A percentile compares a stretch with the other conserved stretches of the same genome.
Conservation (phyloP, 148 eudicot genomes). For the Mesembryanthemum crystallinum region DNA sequence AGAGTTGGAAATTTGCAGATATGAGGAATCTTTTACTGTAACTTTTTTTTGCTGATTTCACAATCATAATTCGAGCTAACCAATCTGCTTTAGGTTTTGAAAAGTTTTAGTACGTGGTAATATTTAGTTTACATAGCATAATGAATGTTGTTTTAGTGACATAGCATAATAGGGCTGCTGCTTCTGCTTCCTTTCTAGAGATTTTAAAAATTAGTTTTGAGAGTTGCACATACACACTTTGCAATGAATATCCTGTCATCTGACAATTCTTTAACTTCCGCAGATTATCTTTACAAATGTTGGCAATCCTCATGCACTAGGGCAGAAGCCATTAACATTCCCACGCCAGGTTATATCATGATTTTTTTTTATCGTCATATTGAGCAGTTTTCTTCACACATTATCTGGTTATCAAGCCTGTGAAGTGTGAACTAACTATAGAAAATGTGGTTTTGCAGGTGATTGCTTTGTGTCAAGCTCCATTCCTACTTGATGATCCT, state of each 20-base stretch:
- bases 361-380: conserved; percentile 1
- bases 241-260: conserved; percentile 5
- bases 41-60: neutral
- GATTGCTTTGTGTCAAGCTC: conserved; percentile 98
- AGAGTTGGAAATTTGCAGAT: neutral
- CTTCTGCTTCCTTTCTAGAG: neutral
- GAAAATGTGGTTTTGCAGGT: conserved; percentile 52
- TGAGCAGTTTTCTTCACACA: neutral
- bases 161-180: neutral
- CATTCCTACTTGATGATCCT: conserved; percentile 95
- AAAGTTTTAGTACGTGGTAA: neutral
- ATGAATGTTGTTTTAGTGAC: too few species aligned
- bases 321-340: conserved; percentile 92
- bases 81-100: neutral
- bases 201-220: neutral
- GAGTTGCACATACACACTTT: neutral
- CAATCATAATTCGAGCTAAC: neutral
- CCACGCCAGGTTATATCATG: conserved; percentile 79
- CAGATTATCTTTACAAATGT: conserved; percentile 98
- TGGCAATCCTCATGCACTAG: conserved; percentile 98
- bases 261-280: conserved; percentile 20
- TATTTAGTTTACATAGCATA: too few species aligned
- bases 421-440: conserved; percentile 10
- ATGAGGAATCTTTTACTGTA: neutral
- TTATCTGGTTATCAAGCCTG: conserved; percentile 4